Conservation (phyloP, 1,139 yeast species). For the Diutina mesorugosa region DNA sequence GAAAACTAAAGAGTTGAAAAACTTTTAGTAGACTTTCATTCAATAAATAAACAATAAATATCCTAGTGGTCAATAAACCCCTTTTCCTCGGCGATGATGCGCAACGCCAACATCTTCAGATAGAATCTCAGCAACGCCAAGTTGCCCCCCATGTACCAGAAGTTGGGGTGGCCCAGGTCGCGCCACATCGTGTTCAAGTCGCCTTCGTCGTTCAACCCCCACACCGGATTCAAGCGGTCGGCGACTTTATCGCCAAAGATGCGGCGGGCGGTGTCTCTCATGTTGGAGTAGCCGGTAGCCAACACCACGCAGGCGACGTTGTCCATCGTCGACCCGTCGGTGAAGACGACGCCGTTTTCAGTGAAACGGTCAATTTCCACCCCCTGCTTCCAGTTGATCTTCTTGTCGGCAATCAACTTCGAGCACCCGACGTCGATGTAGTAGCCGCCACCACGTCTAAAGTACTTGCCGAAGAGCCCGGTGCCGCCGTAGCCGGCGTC, state of each 20-base stretch:
- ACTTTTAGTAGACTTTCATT: no score
- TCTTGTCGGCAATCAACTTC: constrained; percentile 21
- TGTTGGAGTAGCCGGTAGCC: constrained; percentile 31
- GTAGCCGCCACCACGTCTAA: constrained; percentile 31
- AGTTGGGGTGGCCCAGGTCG: constrained; percentile 21
- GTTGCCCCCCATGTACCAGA: constrained; percentile 36
- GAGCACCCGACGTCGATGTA: constrained; percentile 33
- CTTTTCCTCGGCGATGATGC: constrained; percentile 14
- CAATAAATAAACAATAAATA: not conserved
- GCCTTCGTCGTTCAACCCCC: constrained; percentile 25
- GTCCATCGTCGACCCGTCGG: constrained; percentile 22
- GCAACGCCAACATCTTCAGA: constrained; percentile 20
- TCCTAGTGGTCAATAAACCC: not conserved
- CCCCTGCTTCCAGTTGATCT: constrained; percentile 22
- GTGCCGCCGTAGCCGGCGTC: constrained; percentile 30
- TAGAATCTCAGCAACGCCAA: constrained; percentile 33
- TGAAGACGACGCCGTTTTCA: constrained; percentile 21
- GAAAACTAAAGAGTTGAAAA: no score
- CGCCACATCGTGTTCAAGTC: constrained; percentile 23
- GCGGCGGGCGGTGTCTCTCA: constrained; percentile 25
- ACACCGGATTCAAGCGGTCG: constrained; percentile 14
- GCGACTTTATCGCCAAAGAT: constrained; percentile 22
- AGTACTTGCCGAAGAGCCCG: constrained; percentile 25
- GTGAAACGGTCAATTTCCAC: constrained; percentile 16
- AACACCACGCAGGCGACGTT: constrained; percentile 24